phyloP scores from a whole-genome alignment of 352 stramenopile species.

The Globisporangium acanthophoron region DNA sequence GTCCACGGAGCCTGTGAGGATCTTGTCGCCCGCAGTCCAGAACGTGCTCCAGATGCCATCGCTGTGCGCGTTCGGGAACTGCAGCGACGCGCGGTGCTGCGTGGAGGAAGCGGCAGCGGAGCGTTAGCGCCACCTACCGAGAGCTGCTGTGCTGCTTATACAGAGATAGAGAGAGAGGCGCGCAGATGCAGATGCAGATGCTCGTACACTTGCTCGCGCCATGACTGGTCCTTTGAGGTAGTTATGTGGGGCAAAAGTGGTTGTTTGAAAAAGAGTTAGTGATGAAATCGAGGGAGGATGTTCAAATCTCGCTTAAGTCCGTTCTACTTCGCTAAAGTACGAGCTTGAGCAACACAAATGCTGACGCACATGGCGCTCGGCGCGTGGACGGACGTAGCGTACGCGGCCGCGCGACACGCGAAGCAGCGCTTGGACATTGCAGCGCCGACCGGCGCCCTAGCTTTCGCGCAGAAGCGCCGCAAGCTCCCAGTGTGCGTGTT shows the following conservation, averaged over 20 bases:
- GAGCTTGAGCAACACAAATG: not conserved
- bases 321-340: too few relatives aligned
- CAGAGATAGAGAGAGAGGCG: not conserved
- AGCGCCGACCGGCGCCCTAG: slow-evolving; percentile 27
- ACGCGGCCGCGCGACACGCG: slow-evolving; percentile 30
- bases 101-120: not conserved
- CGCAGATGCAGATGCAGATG: not conserved
- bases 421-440: slow-evolving; percentile 61
- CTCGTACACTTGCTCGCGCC: slow-evolving; percentile 22
- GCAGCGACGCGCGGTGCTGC: slow-evolving; percentile 76
- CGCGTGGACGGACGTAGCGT: slow-evolving; percentile 66
- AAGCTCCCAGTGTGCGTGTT: slow-evolving; percentile 72
- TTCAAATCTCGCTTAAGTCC: too few relatives aligned
- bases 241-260: not conserved
- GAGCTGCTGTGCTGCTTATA: not conserved
- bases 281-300: too few relatives aligned
- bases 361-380: slow-evolving; percentile 29
- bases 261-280: not conserved
- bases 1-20: slow-evolving; percentile 84
- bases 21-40: slow-evolving; percentile 85
- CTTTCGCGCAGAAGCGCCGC: slow-evolving; percentile 2
- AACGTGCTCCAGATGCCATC: slow-evolving; percentile 88
- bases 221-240: slow-evolving; percentile 4
- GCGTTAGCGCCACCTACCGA: not conserved
- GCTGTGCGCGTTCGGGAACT: slow-evolving; percentile 81